A percentile compares a stretch with the other conserved stretches of the same genome.
Evolutionary conservation across 495 filamentous ascomycete species (phyloP).

Genomic region (Penicillium egyptiacum): DNA sequence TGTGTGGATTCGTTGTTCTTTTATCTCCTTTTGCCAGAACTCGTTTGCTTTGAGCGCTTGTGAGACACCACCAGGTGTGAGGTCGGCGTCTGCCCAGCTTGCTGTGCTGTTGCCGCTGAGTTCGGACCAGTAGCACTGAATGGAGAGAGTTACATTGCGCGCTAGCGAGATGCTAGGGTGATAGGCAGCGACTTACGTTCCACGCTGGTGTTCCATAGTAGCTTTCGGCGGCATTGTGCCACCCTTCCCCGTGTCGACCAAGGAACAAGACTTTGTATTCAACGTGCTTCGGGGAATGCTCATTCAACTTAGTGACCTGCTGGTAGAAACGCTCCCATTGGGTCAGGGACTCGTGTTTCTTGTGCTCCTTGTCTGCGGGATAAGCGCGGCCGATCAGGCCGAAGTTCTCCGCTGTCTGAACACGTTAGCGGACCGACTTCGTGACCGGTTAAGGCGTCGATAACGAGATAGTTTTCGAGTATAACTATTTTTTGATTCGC

Average conservation of each 20-base stretch:
- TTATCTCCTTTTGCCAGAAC: conserved; percentile 62
- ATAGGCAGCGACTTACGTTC: conserved; percentile 52
- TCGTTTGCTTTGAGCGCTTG: conserved; percentile 63
- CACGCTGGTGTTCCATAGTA: conserved; percentile 68
- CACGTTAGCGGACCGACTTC: not conserved
- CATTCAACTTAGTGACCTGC: conserved; percentile 57
- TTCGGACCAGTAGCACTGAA: conserved; percentile 70
- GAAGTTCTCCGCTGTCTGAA: conserved; percentile 58
- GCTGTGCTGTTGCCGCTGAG: conserved; percentile 64
- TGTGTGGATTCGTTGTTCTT: conserved; percentile 55
- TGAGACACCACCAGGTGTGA: conserved; percentile 57
- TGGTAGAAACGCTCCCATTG: conserved; percentile 68
- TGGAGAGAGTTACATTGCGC: not conserved
- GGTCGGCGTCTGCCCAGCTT: conserved; percentile 68
- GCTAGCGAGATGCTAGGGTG: not conserved
- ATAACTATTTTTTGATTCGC: not conserved
- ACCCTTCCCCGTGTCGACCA: conserved; percentile 70
- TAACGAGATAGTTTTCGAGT: not conserved
- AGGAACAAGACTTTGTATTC: conserved; percentile 70
- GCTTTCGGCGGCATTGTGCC: conserved; percentile 63
- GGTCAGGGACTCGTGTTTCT: conserved; percentile 42
- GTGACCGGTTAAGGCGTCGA: not conserved
- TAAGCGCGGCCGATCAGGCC: conserved; percentile 64
- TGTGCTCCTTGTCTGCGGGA: conserved; percentile 43
- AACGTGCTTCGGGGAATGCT: conserved; percentile 40